phyloP scores from a whole-genome alignment of 2,329 filamentous ascomycete species.

The Thielaviopsis populi region DNA sequence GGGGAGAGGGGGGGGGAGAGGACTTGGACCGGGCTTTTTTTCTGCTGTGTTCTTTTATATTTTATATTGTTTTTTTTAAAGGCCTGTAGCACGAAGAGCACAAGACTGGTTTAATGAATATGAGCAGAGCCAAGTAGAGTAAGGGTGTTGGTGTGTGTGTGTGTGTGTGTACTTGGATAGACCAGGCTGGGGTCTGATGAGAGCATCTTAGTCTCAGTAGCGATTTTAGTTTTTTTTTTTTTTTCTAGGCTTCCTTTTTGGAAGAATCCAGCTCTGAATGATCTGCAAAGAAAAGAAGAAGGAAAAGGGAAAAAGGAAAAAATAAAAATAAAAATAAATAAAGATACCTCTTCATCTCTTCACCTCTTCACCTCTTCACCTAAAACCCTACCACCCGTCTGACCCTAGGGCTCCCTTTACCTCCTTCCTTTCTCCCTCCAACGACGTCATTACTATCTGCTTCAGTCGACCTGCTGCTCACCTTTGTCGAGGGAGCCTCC shows the following conservation, averaged over 20 bases:
- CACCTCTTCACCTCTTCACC: no score
- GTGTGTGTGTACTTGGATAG: not conserved
- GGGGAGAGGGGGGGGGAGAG: not conserved
- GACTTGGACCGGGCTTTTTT: not conserved
- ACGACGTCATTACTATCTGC: not conserved
- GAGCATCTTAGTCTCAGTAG: no score
- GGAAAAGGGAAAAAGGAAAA: not conserved
- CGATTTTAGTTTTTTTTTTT: not conserved
- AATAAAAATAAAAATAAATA: not conserved
- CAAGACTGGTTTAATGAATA: no score
- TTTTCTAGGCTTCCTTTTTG: not conserved
- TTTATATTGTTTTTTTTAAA: not conserved
- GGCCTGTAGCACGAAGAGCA: not conserved
- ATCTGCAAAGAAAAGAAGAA: not conserved
- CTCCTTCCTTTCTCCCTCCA: not conserved
- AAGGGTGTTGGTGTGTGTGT: no score
- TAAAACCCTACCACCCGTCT: no score
- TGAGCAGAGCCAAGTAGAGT: no score
- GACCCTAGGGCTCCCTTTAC: not conserved
- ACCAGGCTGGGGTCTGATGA: not conserved
- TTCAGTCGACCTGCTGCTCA: not conserved
- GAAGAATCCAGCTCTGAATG: not conserved
- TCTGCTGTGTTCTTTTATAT: not conserved
- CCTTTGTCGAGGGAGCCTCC: no score
- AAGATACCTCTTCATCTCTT: no score